phyloP scores from a whole-genome alignment of 73 alveolate genomes.

The Strombidium stylifer region DNA sequence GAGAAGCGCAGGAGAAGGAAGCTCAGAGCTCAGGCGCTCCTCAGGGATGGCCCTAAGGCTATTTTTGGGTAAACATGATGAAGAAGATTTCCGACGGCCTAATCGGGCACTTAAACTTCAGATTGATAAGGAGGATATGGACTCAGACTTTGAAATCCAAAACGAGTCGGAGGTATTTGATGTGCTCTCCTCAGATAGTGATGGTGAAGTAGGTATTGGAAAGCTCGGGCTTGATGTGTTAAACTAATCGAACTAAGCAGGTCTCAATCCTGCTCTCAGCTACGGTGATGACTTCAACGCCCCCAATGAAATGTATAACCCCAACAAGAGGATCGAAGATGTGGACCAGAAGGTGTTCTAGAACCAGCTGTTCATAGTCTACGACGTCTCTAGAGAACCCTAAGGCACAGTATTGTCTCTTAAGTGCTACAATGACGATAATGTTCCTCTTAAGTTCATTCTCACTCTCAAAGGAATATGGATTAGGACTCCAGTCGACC shows the following conservation, averaged over 20 bases:
- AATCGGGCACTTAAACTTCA: too few species aligned
- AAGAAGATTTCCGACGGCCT: too few species aligned
- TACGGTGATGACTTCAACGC: too few species aligned
- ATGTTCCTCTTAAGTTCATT: constrained; percentile 21
- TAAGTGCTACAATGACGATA: constrained; percentile 27
- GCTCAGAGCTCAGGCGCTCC: too few species aligned
- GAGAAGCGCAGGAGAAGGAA: too few species aligned
- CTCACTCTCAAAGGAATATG: constrained; percentile 25
- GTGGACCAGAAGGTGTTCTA: constrained; percentile 12
- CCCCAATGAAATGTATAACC: background rate
- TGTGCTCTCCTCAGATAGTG: constrained; percentile 25
- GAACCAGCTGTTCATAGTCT: constrained; percentile 18
- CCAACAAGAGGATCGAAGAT: constrained; percentile 15
- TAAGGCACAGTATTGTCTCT: constrained; percentile 17
- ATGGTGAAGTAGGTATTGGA: constrained; percentile 13
- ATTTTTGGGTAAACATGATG: too few species aligned
- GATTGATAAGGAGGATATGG: too few species aligned
- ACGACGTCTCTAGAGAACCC: constrained; percentile 33
- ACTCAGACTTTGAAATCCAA: constrained; percentile 7
- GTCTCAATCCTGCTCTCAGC: too few species aligned
- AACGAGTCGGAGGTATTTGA: constrained; percentile 6
- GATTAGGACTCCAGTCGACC: constrained; percentile 35
- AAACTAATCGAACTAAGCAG: too few species aligned
- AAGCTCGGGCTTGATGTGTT: too few species aligned
- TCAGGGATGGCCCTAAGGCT: too few species aligned